Evolutionary conservation across 75 land plant genomes (phyloP).

Genomic region (Cryptomeria japonica): DNA sequence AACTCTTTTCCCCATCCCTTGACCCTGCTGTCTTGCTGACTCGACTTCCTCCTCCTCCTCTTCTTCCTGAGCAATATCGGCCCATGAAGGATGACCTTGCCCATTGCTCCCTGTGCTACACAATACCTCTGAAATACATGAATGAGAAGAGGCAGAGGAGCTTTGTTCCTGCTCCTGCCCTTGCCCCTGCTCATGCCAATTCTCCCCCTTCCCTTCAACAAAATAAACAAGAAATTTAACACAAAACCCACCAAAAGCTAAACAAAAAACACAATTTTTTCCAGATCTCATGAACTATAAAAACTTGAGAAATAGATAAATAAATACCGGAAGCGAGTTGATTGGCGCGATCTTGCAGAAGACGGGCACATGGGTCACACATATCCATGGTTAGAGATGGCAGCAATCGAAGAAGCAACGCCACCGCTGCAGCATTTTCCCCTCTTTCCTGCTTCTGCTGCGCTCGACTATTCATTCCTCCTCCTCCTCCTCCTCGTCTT

Average conservation of each 20-base stretch:
- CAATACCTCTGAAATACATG: neutral
- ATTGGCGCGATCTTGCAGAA: neutral
- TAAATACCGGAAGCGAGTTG: conserved; percentile 6
- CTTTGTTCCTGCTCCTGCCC: conserved; percentile 3
- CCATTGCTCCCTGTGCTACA: neutral
- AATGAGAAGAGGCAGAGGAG: neutral
- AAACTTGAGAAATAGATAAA: neutral
- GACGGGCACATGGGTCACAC: neutral
- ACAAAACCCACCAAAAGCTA: neutral
- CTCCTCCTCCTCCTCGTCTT: too few relatives aligned
- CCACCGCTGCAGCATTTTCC: neutral
- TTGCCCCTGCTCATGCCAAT: neutral
- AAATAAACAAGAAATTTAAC: neutral
- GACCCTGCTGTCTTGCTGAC: neutral
- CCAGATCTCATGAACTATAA: too few relatives aligned
- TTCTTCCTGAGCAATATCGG: conserved; percentile 71
- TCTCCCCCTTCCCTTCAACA: conserved; percentile 10
- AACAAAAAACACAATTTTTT: too few relatives aligned
- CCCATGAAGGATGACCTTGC: conserved; percentile 41
- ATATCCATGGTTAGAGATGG: neutral
- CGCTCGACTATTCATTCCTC: neutral
- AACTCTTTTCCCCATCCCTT: neutral
- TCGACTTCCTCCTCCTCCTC: conserved; percentile 26
- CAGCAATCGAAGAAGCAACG: neutral
- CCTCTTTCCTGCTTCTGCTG: neutral